These are phyloP conservation scores for Cyanodermella asteris DNA, from an alignment of 2,329 filamentous ascomycete genomes.

Conservation along the genomic window DNA sequence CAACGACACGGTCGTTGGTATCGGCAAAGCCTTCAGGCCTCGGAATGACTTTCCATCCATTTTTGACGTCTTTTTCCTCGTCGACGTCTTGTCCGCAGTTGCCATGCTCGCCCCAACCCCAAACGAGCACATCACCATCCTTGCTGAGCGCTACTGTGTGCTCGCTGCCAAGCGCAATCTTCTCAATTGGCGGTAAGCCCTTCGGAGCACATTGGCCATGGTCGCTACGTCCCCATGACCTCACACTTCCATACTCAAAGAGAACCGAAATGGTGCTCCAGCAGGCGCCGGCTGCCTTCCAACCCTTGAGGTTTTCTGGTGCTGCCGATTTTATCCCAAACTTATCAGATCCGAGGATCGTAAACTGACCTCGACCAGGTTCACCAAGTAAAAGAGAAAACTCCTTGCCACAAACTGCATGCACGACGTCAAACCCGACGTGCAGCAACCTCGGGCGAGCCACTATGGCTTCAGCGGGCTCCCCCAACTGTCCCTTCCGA, in stretches of 20 bases:
- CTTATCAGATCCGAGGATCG: conserved; percentile 54
- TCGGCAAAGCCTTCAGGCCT: conserved; percentile 33
- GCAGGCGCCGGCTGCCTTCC: conserved; percentile 50
- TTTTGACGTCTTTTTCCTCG: conserved; percentile 43
- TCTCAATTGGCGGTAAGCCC: conserved; percentile 33
- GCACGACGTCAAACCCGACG: conserved; percentile 36
- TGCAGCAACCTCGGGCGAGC: conserved; percentile 40
- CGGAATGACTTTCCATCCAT: conserved; percentile 44
- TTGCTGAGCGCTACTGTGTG: conserved; percentile 55
- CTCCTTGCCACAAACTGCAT: conserved; percentile 61
- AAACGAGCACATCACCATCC: conserved; percentile 48
- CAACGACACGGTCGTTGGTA: conserved; percentile 28
- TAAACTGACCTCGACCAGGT: conserved; percentile 33
- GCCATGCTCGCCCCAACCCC: conserved; percentile 96
- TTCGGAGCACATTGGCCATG: conserved; percentile 57
- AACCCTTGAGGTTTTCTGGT: conserved; percentile 31
- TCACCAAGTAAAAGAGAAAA: conserved; percentile 52
- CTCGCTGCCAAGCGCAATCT: conserved; percentile 71
- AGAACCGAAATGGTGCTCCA: conserved; percentile 70
- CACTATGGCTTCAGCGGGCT: conserved; percentile 26
- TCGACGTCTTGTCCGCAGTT: conserved; percentile 60
- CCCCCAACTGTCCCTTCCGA: conserved; percentile 64
- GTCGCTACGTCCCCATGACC: conserved; percentile 66
- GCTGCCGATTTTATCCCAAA: conserved; percentile 40
- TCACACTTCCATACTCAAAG: conserved; percentile 33